Evolutionary conservation across 1,284 basidiomycete species (phyloP).

Genomic region (Leucoagaricus sp.): DNA sequence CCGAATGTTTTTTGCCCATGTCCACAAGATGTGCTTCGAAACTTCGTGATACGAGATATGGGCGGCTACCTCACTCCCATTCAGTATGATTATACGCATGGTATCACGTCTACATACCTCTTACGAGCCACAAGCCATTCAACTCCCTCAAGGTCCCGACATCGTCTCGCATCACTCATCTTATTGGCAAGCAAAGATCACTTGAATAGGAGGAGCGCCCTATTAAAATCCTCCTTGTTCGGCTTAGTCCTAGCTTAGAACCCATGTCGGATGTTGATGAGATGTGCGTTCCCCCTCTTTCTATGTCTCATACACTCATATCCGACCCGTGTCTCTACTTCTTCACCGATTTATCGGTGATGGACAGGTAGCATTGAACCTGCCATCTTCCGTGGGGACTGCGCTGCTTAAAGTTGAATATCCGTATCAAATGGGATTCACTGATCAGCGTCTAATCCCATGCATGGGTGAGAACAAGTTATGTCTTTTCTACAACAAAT

Average conservation of each 20-base stretch:
- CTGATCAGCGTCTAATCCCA: neutral
- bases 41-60: neutral
- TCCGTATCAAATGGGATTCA: neutral
- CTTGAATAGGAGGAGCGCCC: neutral
- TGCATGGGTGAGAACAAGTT: neutral
- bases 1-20: neutral
- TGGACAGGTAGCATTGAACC: conserved; percentile 1
- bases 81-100: neutral
- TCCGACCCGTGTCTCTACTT: too few relatives aligned
- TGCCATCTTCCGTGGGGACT: neutral
- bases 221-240: neutral
- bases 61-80: neutral
- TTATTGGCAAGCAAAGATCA: neutral
- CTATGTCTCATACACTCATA: neutral
- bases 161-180: neutral
- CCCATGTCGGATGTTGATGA: neutral
- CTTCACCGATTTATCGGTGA: conserved; percentile 6
- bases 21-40: neutral
- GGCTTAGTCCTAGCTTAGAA: neutral
- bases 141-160: conserved; percentile 3
- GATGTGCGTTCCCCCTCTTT: neutral
- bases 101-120: neutral
- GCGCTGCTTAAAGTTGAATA: neutral
- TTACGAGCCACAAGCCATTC: neutral
- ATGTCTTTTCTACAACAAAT: too few relatives aligned